phyloP scores from a whole-genome alignment of 2,329 filamentous ascomycete species.

The Penicillium polonicum region DNA sequence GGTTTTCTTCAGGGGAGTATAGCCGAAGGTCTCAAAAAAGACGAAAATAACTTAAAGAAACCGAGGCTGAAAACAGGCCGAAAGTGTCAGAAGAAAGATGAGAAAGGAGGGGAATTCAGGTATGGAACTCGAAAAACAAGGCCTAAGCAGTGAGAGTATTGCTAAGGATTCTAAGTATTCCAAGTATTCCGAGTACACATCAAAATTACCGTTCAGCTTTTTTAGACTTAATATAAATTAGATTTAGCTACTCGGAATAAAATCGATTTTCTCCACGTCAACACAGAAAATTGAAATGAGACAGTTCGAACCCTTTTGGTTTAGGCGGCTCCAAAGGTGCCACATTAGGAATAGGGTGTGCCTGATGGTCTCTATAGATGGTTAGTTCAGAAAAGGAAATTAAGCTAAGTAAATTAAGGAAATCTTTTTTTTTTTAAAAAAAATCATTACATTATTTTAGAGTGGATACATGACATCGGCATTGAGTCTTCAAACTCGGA shows the following conservation, averaged over 20 bases:
- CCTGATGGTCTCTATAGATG: background rate
- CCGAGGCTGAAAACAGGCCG: background rate
- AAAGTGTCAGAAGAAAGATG: conserved; percentile 22
- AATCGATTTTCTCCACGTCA: background rate
- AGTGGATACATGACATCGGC: conserved; percentile 3
- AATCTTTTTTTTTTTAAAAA: background rate
- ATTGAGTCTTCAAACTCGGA: background rate
- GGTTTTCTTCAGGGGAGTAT: background rate
- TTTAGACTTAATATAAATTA: conserved; percentile 2
- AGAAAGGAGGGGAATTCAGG: conserved; percentile 18
- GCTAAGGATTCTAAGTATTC: conserved; percentile 9
- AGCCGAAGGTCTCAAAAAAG: background rate
- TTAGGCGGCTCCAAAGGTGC: conserved; percentile 5
- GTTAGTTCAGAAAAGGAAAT: background rate
- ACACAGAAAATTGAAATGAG: conserved; percentile 8
- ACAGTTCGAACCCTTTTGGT: conserved; percentile 1
- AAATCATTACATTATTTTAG: background rate
- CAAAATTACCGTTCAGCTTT: conserved; percentile 1
- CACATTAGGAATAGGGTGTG: conserved; percentile 2
- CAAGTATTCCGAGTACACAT: conserved; percentile 20
- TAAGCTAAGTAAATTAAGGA: background rate
- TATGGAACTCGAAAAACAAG: conserved; percentile 18
- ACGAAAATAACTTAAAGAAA: background rate
- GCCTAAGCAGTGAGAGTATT: conserved; percentile 10
- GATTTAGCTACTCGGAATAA: conserved; percentile 18